Base-by-base conservation (phyloP, 2,329 filamentous ascomycete genomes). In the Anthostomella pinea region DNA sequence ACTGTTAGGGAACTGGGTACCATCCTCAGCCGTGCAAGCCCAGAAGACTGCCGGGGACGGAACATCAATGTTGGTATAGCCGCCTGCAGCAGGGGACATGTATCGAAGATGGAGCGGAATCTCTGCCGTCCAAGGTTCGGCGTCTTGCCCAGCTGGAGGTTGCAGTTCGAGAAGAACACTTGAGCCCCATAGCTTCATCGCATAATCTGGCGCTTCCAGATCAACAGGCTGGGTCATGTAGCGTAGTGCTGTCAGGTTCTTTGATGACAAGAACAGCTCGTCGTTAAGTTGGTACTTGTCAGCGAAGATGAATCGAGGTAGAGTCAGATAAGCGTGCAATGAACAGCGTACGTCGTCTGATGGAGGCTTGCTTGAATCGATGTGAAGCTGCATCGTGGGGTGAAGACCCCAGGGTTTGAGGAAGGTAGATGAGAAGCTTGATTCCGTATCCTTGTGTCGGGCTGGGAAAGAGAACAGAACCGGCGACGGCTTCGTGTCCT, bases 21-120 rank as follows among this genome's bases (percentile, higher is more conserved):
- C 79, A 33, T 79, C 73, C 8, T 78, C 75, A 0, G 82, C 77
- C 6, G 76, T 71, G 56, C 91, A 97, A 1, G 89, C 88, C 90
- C 90, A 96, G 68, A 96, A 96, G 0, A 96, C 76, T 0, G 79
- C 76, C 0, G 91, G 91, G 67, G 85, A 90, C 0, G 91, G 86
- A 0, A 93, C 60, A n/a, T 79, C 66, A 1, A 81, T 62, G 4
- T 69, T 49, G 3, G 65, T 60, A 45, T 77, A 69, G 3, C 81
- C 81, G 3, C 70, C 70, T 27, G 62, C 59, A 0, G 73, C 70
- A 0, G 85, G 85, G 5, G 71, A 65, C 4, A 95, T 72, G 59
- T 96, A 97, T 20, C 91, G 84, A 3, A 95, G 72, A 57, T 97
- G 91, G 10, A 95, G 72, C 0, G 91, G 90, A 22, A 97, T 76